These are phyloP conservation scores for Geotrichum ghanense DNA, from an alignment of 805 yeast genomes.

Conservation along the genomic window DNA sequence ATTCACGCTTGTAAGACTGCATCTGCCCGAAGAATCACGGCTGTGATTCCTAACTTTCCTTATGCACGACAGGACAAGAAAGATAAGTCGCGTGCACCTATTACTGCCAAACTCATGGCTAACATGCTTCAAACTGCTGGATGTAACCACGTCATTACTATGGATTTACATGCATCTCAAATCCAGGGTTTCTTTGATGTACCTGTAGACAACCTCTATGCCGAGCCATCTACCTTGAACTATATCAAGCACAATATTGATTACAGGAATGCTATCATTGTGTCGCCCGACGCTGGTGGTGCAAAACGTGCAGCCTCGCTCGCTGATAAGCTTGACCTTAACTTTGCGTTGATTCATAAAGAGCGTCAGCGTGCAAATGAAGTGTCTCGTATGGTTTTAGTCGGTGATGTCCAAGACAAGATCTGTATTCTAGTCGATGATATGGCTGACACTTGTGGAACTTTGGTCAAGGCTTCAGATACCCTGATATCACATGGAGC, in stretches of 20 bases:
- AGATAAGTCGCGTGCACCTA: slow-evolving; percentile 92
- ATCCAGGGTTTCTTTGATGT: slow-evolving; percentile 94
- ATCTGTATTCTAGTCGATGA: slow-evolving; percentile 85
- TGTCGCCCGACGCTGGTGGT: slow-evolving; percentile 98
- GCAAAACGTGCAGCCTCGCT: slow-evolving; percentile 93
- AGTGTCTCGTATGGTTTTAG: slow-evolving; percentile 88
- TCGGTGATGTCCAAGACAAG: slow-evolving; percentile 83
- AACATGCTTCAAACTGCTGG: slow-evolving; percentile 89
- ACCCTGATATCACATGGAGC: slow-evolving; percentile 75
- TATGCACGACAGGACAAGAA: slow-evolving; percentile 97
- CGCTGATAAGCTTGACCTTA: slow-evolving; percentile 84
- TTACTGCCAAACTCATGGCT: slow-evolving; percentile 89
- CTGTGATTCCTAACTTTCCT: slow-evolving; percentile 91
- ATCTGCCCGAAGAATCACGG: slow-evolving; percentile 86
- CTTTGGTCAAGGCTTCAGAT: slow-evolving; percentile 89
- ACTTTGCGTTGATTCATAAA: slow-evolving; percentile 91
- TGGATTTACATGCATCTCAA: slow-evolving; percentile 96
- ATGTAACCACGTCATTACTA: slow-evolving; percentile 87
- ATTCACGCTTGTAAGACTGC: slow-evolving; percentile 94
- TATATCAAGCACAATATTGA: slow-evolving; percentile 62
- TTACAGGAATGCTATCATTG: slow-evolving; percentile 54
- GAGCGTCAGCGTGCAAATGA: slow-evolving; percentile 94
- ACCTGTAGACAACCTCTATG: slow-evolving; percentile 92
- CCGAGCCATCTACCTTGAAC: slow-evolving; percentile 81
- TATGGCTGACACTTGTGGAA: slow-evolving; percentile 98